Evolutionary conservation across 345 rosid species (phyloP).

Genomic region (Linum trigynum): DNA sequence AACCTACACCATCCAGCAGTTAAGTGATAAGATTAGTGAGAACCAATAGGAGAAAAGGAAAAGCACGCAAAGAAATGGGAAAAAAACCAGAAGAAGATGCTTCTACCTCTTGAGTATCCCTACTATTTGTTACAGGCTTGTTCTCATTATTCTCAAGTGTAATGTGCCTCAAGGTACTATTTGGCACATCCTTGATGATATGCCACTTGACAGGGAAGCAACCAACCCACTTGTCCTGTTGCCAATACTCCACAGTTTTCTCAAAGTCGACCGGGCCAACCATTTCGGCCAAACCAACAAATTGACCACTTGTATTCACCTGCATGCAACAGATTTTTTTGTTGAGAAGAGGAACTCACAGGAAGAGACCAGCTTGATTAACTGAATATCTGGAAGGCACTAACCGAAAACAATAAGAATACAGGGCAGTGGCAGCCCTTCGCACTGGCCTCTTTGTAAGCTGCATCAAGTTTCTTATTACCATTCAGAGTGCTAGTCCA

Average conservation of each 20-base stretch:
- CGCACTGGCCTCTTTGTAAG: slow-evolving; percentile 47
- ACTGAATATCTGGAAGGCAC: slow-evolving; percentile 12
- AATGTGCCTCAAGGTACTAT: slow-evolving; percentile 53
- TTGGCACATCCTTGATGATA: slow-evolving; percentile 71
- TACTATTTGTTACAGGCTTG: slow-evolving; percentile 74
- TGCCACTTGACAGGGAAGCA: slow-evolving; percentile 81
- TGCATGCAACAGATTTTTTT: slow-evolving; percentile 19
- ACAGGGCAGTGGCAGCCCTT: slow-evolving; percentile 45
- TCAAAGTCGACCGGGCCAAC: slow-evolving; percentile 58
- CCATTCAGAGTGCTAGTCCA: slow-evolving; percentile 80
- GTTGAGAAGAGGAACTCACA: not conserved
- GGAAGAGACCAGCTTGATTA: not conserved
- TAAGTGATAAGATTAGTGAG: not conserved
- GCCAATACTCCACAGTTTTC: slow-evolving; percentile 65
- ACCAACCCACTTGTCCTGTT: slow-evolving; percentile 80
- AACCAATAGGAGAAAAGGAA: not conserved
- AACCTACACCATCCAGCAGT: slow-evolving; percentile 7
- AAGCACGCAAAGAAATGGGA: not conserved
- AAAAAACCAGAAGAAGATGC: not conserved
- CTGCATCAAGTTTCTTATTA: slow-evolving; percentile 65
- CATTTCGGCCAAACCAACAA: slow-evolving; percentile 83
- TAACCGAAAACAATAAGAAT: slow-evolving; percentile 66
- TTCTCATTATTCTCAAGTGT: slow-evolving; percentile 59
- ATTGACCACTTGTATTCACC: slow-evolving; percentile 86
- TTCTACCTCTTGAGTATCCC: slow-evolving; percentile 79